Percentiles rank a stretch among this genome's conserved stretches.
Conservation (phyloP, 2,329 filamentous ascomycete genomes). For the Trichoderma breve region DNA sequence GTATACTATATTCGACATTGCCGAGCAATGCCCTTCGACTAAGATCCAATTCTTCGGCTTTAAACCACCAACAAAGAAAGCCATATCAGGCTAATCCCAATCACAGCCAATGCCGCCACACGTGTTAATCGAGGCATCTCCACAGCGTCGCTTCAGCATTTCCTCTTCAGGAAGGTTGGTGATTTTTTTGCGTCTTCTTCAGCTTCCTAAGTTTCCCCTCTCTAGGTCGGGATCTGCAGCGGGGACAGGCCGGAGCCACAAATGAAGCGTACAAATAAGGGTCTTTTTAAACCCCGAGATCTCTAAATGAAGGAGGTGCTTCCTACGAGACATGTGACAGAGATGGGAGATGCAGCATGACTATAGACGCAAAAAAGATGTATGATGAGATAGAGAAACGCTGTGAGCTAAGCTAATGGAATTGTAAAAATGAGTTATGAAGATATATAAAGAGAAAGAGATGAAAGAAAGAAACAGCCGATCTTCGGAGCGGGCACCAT, state of each 20-base stretch:
- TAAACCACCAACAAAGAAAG: neutral
- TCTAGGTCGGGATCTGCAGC: neutral
- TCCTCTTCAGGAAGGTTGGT: conserved; percentile 17
- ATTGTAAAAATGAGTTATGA: neutral
- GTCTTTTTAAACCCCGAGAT: neutral
- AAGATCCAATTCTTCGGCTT: neutral
- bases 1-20: neutral
- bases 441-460: neutral
- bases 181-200: neutral
- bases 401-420: neutral
- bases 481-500: neutral
- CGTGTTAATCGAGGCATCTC: neutral
- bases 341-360: neutral
- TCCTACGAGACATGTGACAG: neutral
- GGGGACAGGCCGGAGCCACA: neutral
- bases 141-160: neutral
- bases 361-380: neutral
- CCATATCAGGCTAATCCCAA: neutral
- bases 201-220: neutral
- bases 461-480: neutral
- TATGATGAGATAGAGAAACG: neutral
- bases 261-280: neutral
- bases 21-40: neutral
- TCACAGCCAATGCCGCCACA: neutral
- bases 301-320: neutral